Conservation (phyloP, 371 early-diverging fungal species). For the Circinella umbellata region DNA sequence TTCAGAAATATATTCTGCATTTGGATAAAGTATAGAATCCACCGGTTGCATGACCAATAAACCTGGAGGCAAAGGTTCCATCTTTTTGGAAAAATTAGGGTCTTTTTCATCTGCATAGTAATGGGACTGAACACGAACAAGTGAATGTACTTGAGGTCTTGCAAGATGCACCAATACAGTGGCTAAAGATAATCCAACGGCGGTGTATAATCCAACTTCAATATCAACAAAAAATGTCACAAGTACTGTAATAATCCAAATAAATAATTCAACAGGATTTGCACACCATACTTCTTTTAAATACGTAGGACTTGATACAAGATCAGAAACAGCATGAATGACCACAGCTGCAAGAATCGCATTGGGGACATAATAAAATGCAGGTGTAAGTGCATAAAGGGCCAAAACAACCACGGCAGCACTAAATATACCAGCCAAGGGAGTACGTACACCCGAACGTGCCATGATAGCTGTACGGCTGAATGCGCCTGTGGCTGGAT, state of each 20-base stretch:
- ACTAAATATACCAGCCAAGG: conserved; percentile 79
- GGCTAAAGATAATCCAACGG: conserved; percentile 66
- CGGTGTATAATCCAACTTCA: conserved; percentile 71
- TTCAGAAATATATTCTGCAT: conserved; percentile 26
- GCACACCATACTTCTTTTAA: conserved; percentile 40
- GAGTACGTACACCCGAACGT: conserved; percentile 80
- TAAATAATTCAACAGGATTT: conserved; percentile 54
- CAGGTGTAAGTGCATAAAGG: conserved; percentile 78
- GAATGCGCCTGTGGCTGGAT: conserved; percentile 54
- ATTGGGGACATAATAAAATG: conserved; percentile 85
- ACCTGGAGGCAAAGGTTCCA: conserved; percentile 19
- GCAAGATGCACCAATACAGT: conserved; percentile 73
- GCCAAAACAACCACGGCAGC: conserved; percentile 80
- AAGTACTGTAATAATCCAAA: conserved; percentile 57
- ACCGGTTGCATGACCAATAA: conserved; percentile 21
- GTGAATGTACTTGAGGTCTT: conserved; percentile 58
- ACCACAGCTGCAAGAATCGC: conserved; percentile 81
- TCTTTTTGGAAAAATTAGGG: conserved; percentile 10
- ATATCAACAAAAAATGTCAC: conserved; percentile 70
- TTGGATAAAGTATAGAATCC: conserved; percentile 26
- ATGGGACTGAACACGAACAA: conserved; percentile 34
- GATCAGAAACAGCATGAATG: conserved; percentile 70
- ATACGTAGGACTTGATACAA: conserved; percentile 47
- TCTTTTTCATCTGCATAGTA: conserved; percentile 20
- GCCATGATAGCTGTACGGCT: conserved; percentile 75